Evolutionary conservation across 805 yeast species (phyloP).

Genomic region (Monosporozyma aerobia): DNA sequence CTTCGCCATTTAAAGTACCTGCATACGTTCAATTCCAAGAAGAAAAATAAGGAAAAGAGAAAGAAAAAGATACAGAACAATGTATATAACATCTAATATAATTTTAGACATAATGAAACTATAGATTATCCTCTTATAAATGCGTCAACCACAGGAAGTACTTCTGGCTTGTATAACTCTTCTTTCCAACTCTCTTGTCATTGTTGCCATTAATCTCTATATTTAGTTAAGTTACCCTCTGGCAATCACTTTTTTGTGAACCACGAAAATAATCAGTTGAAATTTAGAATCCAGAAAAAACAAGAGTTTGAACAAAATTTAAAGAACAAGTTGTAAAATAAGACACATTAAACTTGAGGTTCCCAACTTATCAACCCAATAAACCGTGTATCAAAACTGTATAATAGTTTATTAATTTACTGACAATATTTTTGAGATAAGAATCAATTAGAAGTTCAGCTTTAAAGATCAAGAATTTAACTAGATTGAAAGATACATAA

Average conservation of each 20-base stretch:
- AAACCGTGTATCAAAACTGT: not conserved
- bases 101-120: not conserved
- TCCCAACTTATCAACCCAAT: not conserved
- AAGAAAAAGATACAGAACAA: not conserved
- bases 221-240: not conserved
- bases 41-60: not conserved
- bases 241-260: not conserved
- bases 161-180: not conserved
- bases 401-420: not conserved
- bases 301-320: not conserved
- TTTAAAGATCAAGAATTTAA: not conserved
- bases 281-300: not conserved
- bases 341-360: not conserved
- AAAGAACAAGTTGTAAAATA: not conserved
- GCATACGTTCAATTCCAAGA: too few species aligned
- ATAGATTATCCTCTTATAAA: too few species aligned
- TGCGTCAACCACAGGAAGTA: too few species aligned
- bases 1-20: conserved; percentile 18
- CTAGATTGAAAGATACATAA: not conserved
- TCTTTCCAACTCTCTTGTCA: not conserved
- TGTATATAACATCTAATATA: not conserved
- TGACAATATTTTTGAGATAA: not conserved
- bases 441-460: not conserved
- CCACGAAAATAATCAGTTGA: not conserved
- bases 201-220: not conserved